Evolutionary conservation across 2,329 filamentous ascomycete genomes (phyloP), one percentile per base, ranked within the genome.

Genomic region (Daldinia sp.): DNA sequence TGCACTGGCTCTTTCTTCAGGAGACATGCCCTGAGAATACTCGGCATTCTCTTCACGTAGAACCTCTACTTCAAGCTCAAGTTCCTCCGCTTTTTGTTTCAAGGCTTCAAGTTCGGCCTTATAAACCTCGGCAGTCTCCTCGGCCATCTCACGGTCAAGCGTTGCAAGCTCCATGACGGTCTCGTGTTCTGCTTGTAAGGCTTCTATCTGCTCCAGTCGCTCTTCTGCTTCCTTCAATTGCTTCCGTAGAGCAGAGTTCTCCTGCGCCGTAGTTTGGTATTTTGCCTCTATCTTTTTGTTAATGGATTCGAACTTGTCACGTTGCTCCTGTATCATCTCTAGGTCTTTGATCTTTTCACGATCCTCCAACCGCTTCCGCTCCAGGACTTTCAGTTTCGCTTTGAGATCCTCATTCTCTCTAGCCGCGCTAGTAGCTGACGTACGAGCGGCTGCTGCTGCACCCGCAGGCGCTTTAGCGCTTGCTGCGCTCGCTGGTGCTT

Each of bases 101-200:
- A 97, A 79, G 1, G 89, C 86, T 41, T 97, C 92, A 26, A 97
- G 83, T 76, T 99, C 94, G 1, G 88, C 86, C 78, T 94, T 96
- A 57, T 92, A 84, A 18, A 91, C 89, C 73, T 98, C 96, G 0
- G 93, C 91, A 48, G 90, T 93, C 80, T 98, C 95, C 79, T 99
- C 94, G 0, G 96, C 96, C 92, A 98, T 97, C 79, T 99, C 95
- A 50, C 93, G 89, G 78, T 99, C 96, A 28, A 99, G 83, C 0
- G 93, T 91, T 6, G 94, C 93, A 80, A 96, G 88, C 80, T 99
- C 96, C 76, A 98, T 82, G 6, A 92, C 88, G 3, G 90, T 88
- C 33, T 98, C 96, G 78, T 97, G 90, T 72, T 98, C 94, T 6
- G 92, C 92, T 77, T 96, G 91, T 60, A 92, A 84, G 33, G 87